phyloP scores from a whole-genome alignment of 371 early-diverging fungal species.

The Umbelopsis sp. region DNA sequence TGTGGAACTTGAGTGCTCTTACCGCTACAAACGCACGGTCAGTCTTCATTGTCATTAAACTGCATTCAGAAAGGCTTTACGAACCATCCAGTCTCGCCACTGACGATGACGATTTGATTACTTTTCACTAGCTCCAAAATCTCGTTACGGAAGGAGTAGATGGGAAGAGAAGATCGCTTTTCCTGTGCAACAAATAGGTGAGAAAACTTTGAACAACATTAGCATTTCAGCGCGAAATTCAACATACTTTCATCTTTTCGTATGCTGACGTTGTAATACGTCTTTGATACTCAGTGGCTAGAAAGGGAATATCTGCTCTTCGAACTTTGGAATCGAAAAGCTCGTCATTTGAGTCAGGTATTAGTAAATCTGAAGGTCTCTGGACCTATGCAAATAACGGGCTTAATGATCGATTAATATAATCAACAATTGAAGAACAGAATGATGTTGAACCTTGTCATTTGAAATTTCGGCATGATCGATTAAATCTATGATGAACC shows the following conservation, averaged over 20 bases:
- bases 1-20: slow-evolving; percentile 95
- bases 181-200: slow-evolving; percentile 24
- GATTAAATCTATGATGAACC: slow-evolving; percentile 31
- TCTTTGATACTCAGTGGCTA: slow-evolving; percentile 23
- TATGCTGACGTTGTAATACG: slow-evolving; percentile 40
- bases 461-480: slow-evolving; percentile 22
- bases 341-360: neutral
- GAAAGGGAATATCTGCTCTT: slow-evolving; percentile 23
- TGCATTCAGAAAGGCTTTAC: neutral
- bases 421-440: too few species aligned
- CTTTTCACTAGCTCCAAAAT: slow-evolving; percentile 54
- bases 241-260: slow-evolving; percentile 37
- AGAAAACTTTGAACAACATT: too few species aligned
- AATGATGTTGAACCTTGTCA: neutral
- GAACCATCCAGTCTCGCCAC: slow-evolving; percentile 89
- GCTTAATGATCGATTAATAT: neutral
- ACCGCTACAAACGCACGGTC: slow-evolving; percentile 58
- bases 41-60: too few species aligned
- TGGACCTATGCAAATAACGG: neutral
- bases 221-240: neutral
- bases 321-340: neutral
- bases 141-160: slow-evolving; percentile 58
- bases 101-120: slow-evolving; percentile 75
- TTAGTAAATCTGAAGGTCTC: neutral
- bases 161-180: slow-evolving; percentile 66